These are phyloP conservation scores for Stromatinia cepivora DNA, from an alignment of 2,329 filamentous ascomycete genomes.

Conservation along the genomic window DNA sequence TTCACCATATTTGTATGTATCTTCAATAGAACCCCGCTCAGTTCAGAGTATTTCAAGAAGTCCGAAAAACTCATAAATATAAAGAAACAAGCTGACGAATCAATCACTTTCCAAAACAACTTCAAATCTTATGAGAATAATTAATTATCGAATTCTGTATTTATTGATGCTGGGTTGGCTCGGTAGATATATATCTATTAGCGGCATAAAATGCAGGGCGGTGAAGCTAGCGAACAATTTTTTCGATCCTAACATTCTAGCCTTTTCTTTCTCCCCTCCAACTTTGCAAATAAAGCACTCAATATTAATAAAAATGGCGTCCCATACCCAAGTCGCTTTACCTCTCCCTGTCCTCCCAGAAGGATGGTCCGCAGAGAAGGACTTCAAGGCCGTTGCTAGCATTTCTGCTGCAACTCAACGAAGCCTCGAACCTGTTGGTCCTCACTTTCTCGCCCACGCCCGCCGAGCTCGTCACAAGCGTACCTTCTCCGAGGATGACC, in stretches of 20 bases:
- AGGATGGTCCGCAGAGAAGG: slow-evolving; percentile 84
- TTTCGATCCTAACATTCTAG: slow-evolving; percentile 14
- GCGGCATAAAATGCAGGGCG: slow-evolving; percentile 6
- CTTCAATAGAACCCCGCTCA: neutral
- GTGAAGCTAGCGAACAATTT: slow-evolving; percentile 17
- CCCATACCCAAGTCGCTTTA: slow-evolving; percentile 49
- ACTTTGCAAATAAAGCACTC: neutral
- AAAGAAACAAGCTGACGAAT: neutral
- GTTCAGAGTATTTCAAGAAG: neutral
- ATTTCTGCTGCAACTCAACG: slow-evolving; percentile 78
- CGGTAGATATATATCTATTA: neutral
- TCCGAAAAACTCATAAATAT: no score
- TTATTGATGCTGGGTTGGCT: neutral
- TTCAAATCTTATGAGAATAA: neutral
- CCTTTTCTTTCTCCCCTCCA: slow-evolving; percentile 22
- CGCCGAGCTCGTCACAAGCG: slow-evolving; percentile 94
- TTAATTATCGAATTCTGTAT: neutral
- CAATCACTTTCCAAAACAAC: rapidly evolving
- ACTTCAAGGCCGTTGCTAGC: slow-evolving; percentile 81
- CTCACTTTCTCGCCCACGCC: slow-evolving; percentile 96
- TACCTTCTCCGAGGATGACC: slow-evolving; percentile 97
- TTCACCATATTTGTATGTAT: neutral
- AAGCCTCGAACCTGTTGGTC: slow-evolving; percentile 92
- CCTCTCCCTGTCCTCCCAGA: slow-evolving; percentile 74
- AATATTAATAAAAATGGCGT: slow-evolving; percentile 31